phyloP scores from a whole-genome alignment of 345 rosid genomes.

The Salix caprea region DNA sequence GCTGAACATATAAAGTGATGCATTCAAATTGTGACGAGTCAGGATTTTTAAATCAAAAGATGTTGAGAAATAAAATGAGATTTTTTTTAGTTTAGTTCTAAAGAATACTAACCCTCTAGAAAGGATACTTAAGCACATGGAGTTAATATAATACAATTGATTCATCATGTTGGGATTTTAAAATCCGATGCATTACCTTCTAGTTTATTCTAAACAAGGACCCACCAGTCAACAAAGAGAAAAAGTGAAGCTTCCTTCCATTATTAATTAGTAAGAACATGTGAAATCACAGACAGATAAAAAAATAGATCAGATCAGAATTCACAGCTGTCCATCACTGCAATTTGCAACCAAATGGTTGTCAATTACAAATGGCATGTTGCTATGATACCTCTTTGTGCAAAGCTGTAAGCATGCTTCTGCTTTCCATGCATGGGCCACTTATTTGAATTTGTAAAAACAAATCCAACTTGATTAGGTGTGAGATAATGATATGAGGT shows the following conservation, averaged over 20 bases:
- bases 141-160: not conserved
- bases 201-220: not conserved
- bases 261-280: not conserved
- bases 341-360: conserved; percentile 3
- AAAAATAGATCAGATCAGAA: not conserved
- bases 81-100: not conserved
- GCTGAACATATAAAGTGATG: not conserved
- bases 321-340: conserved; percentile 13
- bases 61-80: not conserved
- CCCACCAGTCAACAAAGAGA: not conserved
- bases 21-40: not conserved
- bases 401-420: not conserved
- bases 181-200: not conserved
- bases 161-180: not conserved
- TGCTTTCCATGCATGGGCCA: not conserved
- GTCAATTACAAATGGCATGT: not conserved
- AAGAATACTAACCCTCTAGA: not conserved
- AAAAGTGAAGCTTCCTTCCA: not conserved
- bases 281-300: not conserved
- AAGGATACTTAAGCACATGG: not conserved
- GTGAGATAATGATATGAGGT: too few species aligned
- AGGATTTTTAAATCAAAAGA: not conserved
- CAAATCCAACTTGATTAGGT: not conserved
- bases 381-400: not conserved
- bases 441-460: not conserved